Percentiles rank a stretch among this genome's conserved stretches.
phyloP scores from a whole-genome alignment of 2,329 filamentous ascomycete genomes.

The Emmonsiellopsis sp. region DNA sequence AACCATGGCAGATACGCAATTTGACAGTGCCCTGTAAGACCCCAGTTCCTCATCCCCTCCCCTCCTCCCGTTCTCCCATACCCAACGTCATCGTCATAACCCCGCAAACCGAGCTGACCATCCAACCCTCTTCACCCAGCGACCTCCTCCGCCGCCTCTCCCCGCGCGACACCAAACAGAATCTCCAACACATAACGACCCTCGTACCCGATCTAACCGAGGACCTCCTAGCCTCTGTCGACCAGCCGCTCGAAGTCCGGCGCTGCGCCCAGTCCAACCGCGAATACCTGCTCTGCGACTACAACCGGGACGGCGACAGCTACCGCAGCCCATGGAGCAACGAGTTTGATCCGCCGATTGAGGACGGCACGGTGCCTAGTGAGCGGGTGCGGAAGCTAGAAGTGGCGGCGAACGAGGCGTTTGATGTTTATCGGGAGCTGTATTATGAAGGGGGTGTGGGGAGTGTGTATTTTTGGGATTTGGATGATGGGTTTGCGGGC shows the following conservation, averaged over 20 bases:
- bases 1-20: conserved; percentile 40
- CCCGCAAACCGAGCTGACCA: conserved; percentile 6
- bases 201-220: conserved; percentile 89
- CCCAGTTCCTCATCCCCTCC: background rate
- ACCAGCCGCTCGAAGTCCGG: conserved; percentile 81
- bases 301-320: conserved; percentile 97
- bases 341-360: conserved; percentile 87
- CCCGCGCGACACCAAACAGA: conserved; percentile 79
- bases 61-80: background rate
- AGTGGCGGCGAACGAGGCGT: conserved; percentile 85
- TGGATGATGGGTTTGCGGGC: conserved; percentile 95
- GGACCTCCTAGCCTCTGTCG: conserved; percentile 94
- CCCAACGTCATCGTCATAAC: conserved; percentile 10
- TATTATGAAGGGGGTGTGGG: conserved; percentile 91
- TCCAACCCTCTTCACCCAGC: conserved; percentile 40
- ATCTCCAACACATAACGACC: conserved; percentile 80
- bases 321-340: conserved; percentile 99
- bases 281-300: conserved; percentile 97
- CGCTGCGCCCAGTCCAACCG: conserved; percentile 82
- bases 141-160: conserved; percentile 97
- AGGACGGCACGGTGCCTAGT: conserved; percentile 78
- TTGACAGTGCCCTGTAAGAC: conserved; percentile 43
- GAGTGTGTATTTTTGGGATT: conserved; percentile 95
- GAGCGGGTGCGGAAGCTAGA: conserved; percentile 92
- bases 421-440: conserved; percentile 92